Base-by-base conservation (phyloP, 1,284 basidiomycete species). In the Puccinia hordei region DNA sequence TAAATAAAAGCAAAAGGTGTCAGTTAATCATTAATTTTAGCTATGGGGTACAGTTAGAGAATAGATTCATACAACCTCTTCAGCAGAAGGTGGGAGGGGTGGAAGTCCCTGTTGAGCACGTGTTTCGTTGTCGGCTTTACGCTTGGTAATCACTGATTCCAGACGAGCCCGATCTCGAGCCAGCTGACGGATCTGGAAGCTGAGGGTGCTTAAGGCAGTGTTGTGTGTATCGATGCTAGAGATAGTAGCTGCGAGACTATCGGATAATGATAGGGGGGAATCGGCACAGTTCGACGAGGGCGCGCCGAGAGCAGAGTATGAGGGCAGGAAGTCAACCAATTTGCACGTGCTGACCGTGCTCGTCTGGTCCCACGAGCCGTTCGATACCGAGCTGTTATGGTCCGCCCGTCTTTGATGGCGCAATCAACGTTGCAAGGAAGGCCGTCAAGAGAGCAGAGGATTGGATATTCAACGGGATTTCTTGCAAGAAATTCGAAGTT, bases 201-300 rank as follows among this genome's bases (percentile, higher is more conserved):
- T 94, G 81, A 98, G 90, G 86, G 98, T 98, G 82, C 94, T 92
- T 85, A 94, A 92, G 86, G 97, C 95, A 81, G 92, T 93, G 83
- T 91, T 90, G 88, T 94, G 93, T 81, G 88, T 90, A 85, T 95
- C 93, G 82, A 97, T 88, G 0, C 91, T 90, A 84, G 95, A 92
- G 82, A 93, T 90, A 65, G 95, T 90, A 85, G 91, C 90, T 87
- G 93, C 91, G 82, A 96, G 78, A 87, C 85, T 86, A 84, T 27
- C 41, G 83, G 81, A 27, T 81, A 81, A 17, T 69, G 72, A 10
- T 73, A 82, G 19, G 82, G 73, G 57, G 82, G 82, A 53, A 82
- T 81, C 57, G 84, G 82, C 41, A 83, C 83, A 57, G 84, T 83
- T 33, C 85, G 83, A 81, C 83, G 81, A 81, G 82, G 82, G 68